Base-by-base conservation (phyloP, 2,329 filamentous ascomycete genomes). In the Arthrobotrys pseudoclavata region DNA sequence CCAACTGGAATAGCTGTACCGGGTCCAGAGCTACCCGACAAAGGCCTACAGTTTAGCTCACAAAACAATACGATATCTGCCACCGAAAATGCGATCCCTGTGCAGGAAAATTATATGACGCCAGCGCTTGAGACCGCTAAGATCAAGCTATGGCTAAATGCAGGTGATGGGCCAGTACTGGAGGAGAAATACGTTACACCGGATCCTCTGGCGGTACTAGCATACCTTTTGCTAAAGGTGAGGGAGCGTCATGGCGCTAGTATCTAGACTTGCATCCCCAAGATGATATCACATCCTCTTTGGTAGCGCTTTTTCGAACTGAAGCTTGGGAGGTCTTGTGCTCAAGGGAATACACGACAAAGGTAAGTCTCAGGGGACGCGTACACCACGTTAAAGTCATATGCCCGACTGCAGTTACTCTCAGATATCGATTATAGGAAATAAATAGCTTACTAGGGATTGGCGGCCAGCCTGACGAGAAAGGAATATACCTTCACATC, bases 401-500 rank as follows among this genome's bases (percentile, higher is more conserved):
- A 40, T 31, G 7, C 29, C 29, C 29, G 29, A 31, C 29, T 31
- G 4, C 29, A 31, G n/a, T 57, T 31, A 57, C 50, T 53, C 24
- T 34, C 52, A 18, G 24, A 55, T 55, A 20, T 20, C 20, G 24
- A 55, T 18, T n/a, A 31, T 53, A 53, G 15, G 15, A 31, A 18
- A 34, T 60, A 40, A 22, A 22, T 60, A 60, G 55, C 4, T 26
- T 40, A 60, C 37, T 60, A 13, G 55, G 22, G 29, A 60, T 60
- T 22, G 55, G 55, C 31, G 31, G 55, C 31, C 4, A 60, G 31
- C 55, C 55, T 20, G 12, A 42, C 10, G 53, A 60, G 37, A 24
- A 42, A 40, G 29, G 31, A 20, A 60, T 40, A 40, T 42, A 24
- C 10, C 31, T 60, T 24, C 55, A 60, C 22, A 40, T 60, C 13